Evolutionary conservation across 139 green algal species (phyloP).

Genomic region (Gonium pectorale): DNA sequence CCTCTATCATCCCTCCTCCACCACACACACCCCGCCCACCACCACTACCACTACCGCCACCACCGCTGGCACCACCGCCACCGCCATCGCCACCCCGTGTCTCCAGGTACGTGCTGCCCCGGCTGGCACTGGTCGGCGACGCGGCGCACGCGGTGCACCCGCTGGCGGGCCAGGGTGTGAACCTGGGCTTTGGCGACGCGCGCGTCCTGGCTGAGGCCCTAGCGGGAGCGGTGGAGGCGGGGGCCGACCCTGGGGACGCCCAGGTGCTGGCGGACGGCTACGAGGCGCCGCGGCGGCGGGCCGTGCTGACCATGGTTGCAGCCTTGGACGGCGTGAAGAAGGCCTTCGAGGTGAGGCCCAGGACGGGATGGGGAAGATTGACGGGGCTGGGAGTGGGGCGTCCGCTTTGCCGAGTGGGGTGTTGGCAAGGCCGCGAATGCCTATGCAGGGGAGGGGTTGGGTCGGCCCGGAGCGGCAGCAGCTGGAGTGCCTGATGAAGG

Average conservation of each 20-base stretch:
- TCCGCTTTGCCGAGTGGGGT: no score
- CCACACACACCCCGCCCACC: no score
- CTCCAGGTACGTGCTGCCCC: constrained; percentile 75
- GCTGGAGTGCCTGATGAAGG: no score
- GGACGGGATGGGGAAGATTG: background rate
- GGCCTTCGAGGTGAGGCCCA: constrained; percentile 59
- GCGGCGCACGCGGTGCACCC: constrained; percentile 86
- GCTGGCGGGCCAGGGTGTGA: constrained; percentile 85
- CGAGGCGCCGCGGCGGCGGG: constrained; percentile 65
- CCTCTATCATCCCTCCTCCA: background rate
- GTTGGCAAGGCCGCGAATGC: no score
- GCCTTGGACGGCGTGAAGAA: constrained; percentile 73
- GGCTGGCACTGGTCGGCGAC: constrained; percentile 86
- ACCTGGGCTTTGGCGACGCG: constrained; percentile 87
- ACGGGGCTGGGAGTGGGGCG: background rate
- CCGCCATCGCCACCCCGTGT: no score
- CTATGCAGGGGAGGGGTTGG: no score
- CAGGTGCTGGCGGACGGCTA: constrained; percentile 59
- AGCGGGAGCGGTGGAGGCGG: constrained; percentile 60
- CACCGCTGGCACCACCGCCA: no score
- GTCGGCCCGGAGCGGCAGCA: no score
- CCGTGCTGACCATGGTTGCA: constrained; percentile 73
- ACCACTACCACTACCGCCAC: no score
- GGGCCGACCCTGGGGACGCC: constrained; percentile 52
- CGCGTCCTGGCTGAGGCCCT: constrained; percentile 65